A percentile compares a stretch with the other conserved stretches of the same genome.
phyloP scores from a whole-genome alignment of 2,329 filamentous ascomycete genomes.

The Ophiostoma perfectum region DNA sequence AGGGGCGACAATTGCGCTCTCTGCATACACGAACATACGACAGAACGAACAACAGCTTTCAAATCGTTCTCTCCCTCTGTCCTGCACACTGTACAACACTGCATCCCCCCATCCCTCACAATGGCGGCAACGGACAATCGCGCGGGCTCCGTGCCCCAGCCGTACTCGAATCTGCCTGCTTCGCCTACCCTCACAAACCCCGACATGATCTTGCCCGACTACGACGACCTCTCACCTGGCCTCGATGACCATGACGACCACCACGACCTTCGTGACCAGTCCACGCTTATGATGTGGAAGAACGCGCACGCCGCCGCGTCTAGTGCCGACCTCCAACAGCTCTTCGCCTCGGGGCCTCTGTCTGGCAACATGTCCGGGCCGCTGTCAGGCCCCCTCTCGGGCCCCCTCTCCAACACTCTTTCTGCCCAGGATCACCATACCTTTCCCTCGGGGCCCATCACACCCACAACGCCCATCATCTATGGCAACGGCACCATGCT shows the following conservation, averaged over 20 bases:
- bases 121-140: conserved; percentile 27
- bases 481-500: conserved; percentile 66
- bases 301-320: conserved; percentile 37
- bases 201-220: conserved; percentile 86
- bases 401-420: not conserved
- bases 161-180: conserved; percentile 51
- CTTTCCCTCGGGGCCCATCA: conserved; percentile 38
- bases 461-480: conserved; percentile 58
- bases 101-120: not conserved
- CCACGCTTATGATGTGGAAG: conserved; percentile 50
- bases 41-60: no score
- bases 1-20: no score
- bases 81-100: no score
- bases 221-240: conserved; percentile 53
- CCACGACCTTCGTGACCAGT: conserved; percentile 38
- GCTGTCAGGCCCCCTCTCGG: conserved; percentile 21
- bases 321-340: conserved; percentile 37
- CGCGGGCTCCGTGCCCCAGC: conserved; percentile 32
- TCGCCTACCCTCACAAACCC: conserved; percentile 89
- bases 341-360: conserved; percentile 36
- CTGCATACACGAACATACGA: no score
- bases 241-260: conserved; percentile 41
- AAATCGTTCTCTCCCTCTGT: no score
- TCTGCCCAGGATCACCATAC: conserved; percentile 31
- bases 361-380: not conserved